Conservation (phyloP, 2,329 filamentous ascomycete species). For the Apiospora marii region DNA sequence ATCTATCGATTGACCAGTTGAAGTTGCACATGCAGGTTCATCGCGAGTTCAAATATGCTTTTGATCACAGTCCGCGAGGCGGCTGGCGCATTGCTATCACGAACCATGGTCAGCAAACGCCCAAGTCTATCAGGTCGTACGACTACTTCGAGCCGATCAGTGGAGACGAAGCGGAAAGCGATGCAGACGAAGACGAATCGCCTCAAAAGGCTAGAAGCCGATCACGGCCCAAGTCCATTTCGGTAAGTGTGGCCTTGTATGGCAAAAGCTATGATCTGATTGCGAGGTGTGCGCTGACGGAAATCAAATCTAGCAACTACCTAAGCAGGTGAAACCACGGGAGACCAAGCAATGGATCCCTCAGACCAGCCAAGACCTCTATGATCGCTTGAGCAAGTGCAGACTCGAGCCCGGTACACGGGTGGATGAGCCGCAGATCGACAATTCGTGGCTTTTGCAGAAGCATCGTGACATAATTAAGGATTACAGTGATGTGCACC, state of each 20-base stretch:
- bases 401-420: slow-evolving; percentile 57
- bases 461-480: slow-evolving; percentile 65
- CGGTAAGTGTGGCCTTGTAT: slow-evolving; percentile 25
- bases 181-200: slow-evolving; percentile 35
- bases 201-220: slow-evolving; percentile 34
- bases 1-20: slow-evolving; percentile 57
- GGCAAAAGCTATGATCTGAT: slow-evolving; percentile 31
- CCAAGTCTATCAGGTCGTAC: slow-evolving; percentile 32
- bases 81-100: slow-evolving; percentile 39
- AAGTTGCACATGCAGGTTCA: slow-evolving; percentile 59
- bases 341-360: slow-evolving; percentile 54
- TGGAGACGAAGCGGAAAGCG: slow-evolving; percentile 39
- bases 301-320: slow-evolving; percentile 31
- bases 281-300: slow-evolving; percentile 13
- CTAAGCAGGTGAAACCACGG: slow-evolving; percentile 28
- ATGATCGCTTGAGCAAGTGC: slow-evolving; percentile 64
- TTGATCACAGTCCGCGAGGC: slow-evolving; percentile 38
- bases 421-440: slow-evolving; percentile 51
- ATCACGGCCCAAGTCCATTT: slow-evolving; percentile 29
- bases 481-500: slow-evolving; percentile 64
- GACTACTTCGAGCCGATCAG: slow-evolving; percentile 33
- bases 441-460: slow-evolving; percentile 64
- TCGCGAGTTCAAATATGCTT: slow-evolving; percentile 52
- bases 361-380: slow-evolving; percentile 60
- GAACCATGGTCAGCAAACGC: slow-evolving; percentile 37